Evolutionary conservation across 1,139 yeast species (phyloP), one percentile per base, ranked within the genome.

Genomic region (Candida labiduridarum): DNA sequence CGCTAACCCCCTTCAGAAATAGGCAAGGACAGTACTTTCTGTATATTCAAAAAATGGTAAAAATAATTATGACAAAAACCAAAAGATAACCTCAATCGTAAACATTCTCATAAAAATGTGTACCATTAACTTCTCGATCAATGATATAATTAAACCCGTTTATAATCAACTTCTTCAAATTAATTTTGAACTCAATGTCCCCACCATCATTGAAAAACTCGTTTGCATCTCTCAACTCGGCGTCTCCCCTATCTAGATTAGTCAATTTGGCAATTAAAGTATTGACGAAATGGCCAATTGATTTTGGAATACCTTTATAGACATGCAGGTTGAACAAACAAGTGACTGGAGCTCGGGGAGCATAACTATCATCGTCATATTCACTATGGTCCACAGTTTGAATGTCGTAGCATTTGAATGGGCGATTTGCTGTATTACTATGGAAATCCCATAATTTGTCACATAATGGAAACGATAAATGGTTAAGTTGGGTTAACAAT

Each of bases 61-160:
- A 22, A 4, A 22, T 4, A 22, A 22, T 7, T 22, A 22, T 22
- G 25, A 7, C 25, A 22, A 22, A 22, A 22, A n/a, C n/a, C n/a
- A n/a, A n/a, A n/a, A n/a, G 25, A 22, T 22, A 4, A 7, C 25
- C 7, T 22, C 14, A 44, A 44, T 68, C 71, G 53, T 63, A 69
- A 1, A 63, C 68, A 48, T 63, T 63, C 38, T 62, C 61, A 53
- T 64, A 67, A 54, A 61, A 74, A 47, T 72, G 73, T 12, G 80
- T 76, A 3, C 81, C 81, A 54, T 76, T 76, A 41, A 63, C 49
- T 56, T 76, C 81, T 49, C 63, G 64, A 51, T 72, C 79, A 43
- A 75, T 60, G 38, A 60, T 62, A 54, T 69, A 76, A 45, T 61
- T 62, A 15, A 74, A 60, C 11, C 80, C 80, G 49, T 68, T 72